phyloP scores from a whole-genome alignment of 768 basidiomycete species.

The Boletus pseudo-olivaceus region DNA sequence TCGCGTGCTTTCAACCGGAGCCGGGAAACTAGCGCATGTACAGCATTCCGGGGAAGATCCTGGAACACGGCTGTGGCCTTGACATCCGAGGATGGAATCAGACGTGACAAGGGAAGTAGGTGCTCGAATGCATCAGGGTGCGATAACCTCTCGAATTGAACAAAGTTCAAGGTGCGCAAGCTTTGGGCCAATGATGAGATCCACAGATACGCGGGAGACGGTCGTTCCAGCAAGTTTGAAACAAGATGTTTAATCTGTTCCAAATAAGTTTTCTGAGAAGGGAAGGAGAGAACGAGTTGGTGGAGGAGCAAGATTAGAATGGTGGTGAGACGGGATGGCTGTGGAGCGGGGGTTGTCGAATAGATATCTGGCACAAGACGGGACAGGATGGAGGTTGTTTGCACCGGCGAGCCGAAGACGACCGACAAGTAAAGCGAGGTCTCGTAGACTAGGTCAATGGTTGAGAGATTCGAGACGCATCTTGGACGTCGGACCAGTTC shows the following conservation, averaged over 20 bases:
- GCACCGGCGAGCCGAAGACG: slow-evolving; percentile 57
- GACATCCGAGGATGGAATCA: slow-evolving; percentile 2
- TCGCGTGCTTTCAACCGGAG: slow-evolving; percentile 50
- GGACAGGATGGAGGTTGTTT: slow-evolving; percentile 59
- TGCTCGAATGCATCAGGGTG: slow-evolving; percentile 23
- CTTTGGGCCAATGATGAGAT: slow-evolving; percentile 47
- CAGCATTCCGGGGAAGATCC: slow-evolving; percentile 38
- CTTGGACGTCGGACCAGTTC: neutral
- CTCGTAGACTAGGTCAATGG: slow-evolving; percentile 55
- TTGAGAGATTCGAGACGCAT: neutral
- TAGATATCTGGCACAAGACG: slow-evolving; percentile 54
- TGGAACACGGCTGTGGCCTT: neutral
- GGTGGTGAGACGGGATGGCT: slow-evolving; percentile 28
- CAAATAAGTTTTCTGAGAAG: slow-evolving; percentile 57
- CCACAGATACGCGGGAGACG: slow-evolving; percentile 45
- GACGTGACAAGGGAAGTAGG: slow-evolving; percentile 14
- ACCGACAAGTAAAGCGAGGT: slow-evolving; percentile 65
- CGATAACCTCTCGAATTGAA: slow-evolving; percentile 47
- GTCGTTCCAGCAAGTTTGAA: slow-evolving; percentile 36
- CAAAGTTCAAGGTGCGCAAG: slow-evolving; percentile 55
- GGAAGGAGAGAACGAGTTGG: slow-evolving; percentile 54
- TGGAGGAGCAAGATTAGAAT: slow-evolving; percentile 55
- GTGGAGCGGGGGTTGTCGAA: slow-evolving; percentile 13
- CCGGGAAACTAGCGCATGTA: slow-evolving; percentile 42
- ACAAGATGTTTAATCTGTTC: slow-evolving; percentile 19